phyloP scores from a whole-genome alignment of 2,329 filamentous ascomycete genomes.

The Fusarium mundagurra region DNA sequence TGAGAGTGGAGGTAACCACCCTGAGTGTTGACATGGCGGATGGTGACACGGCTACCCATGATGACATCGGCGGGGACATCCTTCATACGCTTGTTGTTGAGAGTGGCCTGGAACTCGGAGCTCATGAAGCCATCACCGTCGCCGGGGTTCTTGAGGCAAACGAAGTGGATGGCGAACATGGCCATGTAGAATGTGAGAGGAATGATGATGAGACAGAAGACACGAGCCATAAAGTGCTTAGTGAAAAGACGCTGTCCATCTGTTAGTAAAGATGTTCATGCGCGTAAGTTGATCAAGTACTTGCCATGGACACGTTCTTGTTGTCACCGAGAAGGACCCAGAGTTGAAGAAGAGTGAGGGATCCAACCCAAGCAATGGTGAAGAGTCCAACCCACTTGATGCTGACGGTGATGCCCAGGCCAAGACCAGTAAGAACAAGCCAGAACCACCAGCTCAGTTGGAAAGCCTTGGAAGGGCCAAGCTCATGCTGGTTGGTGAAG shows the following conservation, averaged over 20 bases:
- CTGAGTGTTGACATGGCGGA: constrained; percentile 97
- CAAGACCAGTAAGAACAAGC: constrained; percentile 86
- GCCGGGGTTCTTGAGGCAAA: constrained; percentile 91
- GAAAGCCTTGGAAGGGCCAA: constrained; percentile 89
- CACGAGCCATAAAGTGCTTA: constrained; percentile 92
- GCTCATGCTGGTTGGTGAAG: constrained; percentile 97
- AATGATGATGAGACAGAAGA: constrained; percentile 91
- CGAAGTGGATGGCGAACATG: constrained; percentile 97
- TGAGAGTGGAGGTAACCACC: constrained; percentile 98
- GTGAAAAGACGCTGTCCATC: constrained; percentile 74
- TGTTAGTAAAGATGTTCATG: constrained; percentile 19
- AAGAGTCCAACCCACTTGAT: constrained; percentile 99
- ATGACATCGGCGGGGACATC: constrained; percentile 93
- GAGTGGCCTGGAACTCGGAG: constrained; percentile 96
- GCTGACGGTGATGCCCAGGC: constrained; percentile 88
- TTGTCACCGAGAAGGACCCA: constrained; percentile 94
- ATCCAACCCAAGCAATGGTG: constrained; percentile 97
- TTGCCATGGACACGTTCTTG: constrained; percentile 81
- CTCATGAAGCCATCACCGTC: constrained; percentile 99
- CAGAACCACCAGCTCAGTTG: constrained; percentile 97
- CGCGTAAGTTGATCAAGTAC: constrained; percentile 31
- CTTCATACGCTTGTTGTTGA: constrained; percentile 97
- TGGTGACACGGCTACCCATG: constrained; percentile 83
- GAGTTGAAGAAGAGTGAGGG: constrained; percentile 88
- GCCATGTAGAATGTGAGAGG: constrained; percentile 91